Percentiles rank a stretch among this genome's conserved stretches.
Conservation (phyloP, 495 filamentous ascomycete genomes). For the Daldinia decipiens region DNA sequence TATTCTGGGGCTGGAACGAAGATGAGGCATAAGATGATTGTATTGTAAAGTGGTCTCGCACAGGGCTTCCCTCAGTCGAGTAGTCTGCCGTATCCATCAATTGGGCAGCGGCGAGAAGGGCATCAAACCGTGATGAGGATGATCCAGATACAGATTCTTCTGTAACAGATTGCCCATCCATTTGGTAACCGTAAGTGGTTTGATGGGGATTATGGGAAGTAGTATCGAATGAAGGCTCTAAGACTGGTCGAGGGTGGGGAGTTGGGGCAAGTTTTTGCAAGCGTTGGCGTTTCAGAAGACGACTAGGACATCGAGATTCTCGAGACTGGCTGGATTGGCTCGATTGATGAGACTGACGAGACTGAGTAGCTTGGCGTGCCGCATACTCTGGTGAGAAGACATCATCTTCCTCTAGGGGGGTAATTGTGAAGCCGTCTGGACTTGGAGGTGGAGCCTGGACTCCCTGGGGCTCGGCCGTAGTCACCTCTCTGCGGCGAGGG, state of each 20-base stretch:
- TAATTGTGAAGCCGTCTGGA: neutral
- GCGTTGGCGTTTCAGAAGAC: neutral
- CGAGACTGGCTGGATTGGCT: neutral
- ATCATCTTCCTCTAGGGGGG: neutral
- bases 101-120: neutral
- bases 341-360: neutral
- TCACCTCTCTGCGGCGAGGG: conserved; percentile 3
- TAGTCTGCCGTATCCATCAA: neutral
- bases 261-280: neutral
- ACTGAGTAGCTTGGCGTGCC: neutral
- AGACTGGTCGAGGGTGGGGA: neutral
- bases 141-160: neutral
- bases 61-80: neutral
- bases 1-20: neutral
- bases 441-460: neutral
- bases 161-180: neutral
- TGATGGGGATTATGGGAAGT: neutral
- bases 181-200: neutral
- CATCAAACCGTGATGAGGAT: neutral
- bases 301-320: neutral
- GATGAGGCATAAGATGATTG: neutral
- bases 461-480: neutral
- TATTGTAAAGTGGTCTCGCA: neutral
- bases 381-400: neutral
- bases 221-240: neutral